Base-by-base conservation (phyloP, 2,329 filamentous ascomycete species). In the Penicillium sp. region DNA sequence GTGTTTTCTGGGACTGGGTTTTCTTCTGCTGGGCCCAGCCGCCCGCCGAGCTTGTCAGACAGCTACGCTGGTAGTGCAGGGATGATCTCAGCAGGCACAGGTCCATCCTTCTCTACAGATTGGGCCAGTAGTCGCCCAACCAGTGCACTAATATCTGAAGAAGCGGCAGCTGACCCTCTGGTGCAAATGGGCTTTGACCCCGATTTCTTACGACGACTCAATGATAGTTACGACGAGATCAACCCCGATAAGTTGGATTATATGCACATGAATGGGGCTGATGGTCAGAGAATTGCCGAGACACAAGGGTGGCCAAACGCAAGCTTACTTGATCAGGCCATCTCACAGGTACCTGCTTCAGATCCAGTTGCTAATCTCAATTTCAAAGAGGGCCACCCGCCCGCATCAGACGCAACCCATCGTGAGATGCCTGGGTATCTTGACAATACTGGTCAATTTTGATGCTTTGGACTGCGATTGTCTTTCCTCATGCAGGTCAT, bases 181-280 rank as follows among this genome's bases (percentile, higher is more conserved):
- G 60, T 66, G 33, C 66, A 68, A 48, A 68, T 71, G 62, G 68
- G 67, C 5, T 72, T 71, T 41, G 69, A 72, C 25, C 64, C 66
- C 5, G 64, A 65, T 12, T 68, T 71, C 39, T 50, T 73, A 49
- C 68, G 69, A 45, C 64, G 63, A 42, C 47, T 71, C 29, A 68
- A 67, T 29, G 58, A 66, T 25, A 60, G 59, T 31, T 68, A 70
- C 49, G 64, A 62, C n/a, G 63, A 67, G 28, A 47, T 71, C 33
- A 59, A 65, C 18, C 53, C 64, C 22, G 65, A 65, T 29, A 57
- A 54, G 36, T 49, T 72, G 31, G 62, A 67, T 44, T 60, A 41
- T 1, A 41, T 69, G 36, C 56, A 58, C 27, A 56, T 65, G 33
- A 57, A 57, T 25, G 53, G 45, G 13, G 29, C 50, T 5, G 53